These are phyloP conservation scores for Pulveroboletus sp. DNA, from an alignment of 1,284 basidiomycete species.

Conservation along the genomic window DNA sequence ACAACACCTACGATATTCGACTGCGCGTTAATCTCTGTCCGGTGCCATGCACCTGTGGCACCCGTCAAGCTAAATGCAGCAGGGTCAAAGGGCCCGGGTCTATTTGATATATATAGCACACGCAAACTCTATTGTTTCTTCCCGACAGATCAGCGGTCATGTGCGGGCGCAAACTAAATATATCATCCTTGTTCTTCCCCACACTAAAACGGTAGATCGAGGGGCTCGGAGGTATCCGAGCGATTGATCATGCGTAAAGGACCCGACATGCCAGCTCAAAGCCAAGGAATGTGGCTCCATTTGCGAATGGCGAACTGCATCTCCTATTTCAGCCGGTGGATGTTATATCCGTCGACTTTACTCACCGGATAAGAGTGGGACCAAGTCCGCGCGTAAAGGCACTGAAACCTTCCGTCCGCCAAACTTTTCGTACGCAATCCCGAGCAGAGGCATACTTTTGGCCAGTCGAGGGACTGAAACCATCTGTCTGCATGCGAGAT, in stretches of 20 bases:
- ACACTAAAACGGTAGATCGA: background rate
- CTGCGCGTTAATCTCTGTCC: background rate
- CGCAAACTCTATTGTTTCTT: background rate
- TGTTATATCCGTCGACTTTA: constrained; percentile 13
- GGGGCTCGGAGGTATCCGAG: background rate
- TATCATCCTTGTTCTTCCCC: constrained; percentile 1
- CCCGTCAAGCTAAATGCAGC: background rate
- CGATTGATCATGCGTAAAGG: constrained; percentile 40
- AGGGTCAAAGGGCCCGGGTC: background rate
- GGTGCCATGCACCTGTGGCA: background rate
- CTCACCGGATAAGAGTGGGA: constrained; percentile 87
- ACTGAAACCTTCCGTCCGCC: constrained; percentile 73
- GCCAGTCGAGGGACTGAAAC: constrained; percentile 67
- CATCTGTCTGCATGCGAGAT: constrained; percentile 93
- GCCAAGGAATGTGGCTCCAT: constrained; percentile 90
- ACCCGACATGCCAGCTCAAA: constrained; percentile 83
- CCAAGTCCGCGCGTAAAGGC: constrained; percentile 89
- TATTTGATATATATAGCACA: background rate
- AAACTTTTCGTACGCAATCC: constrained; percentile 82
- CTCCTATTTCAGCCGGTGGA: constrained; percentile 13
- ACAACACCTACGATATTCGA: background rate
- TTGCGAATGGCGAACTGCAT: constrained; percentile 80
- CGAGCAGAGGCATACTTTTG: constrained; percentile 80
- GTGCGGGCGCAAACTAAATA: background rate
- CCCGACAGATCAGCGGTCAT: constrained; percentile 4